Evolutionary conservation across 495 filamentous ascomycete genomes (phyloP), one percentile per base, ranked within the genome.

Genomic region (Barbatosphaeria neglecta): DNA sequence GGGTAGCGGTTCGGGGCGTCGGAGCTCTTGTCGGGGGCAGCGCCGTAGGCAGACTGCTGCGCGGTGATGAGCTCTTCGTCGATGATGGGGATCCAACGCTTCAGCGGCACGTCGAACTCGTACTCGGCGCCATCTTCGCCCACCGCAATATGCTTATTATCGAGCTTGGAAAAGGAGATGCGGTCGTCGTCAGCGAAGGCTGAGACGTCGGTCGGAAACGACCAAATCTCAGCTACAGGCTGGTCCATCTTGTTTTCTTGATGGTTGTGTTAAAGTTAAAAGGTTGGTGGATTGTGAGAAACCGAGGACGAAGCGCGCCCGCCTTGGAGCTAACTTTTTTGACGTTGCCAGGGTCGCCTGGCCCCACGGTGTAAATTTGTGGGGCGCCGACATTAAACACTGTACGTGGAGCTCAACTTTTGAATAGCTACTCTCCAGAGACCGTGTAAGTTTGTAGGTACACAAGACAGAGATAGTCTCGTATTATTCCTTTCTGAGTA

Each of bases 91-190:
- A 90, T 74, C 90, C 90, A 97, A 65, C 85, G 77, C 68, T 78
- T 81, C 46, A 84, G 57, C 11, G 62, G 73, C 10, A 72, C 68
- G 62, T 92, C 80, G 64, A 77, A 96, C 55, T 88, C 84, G 65
- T 81, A 95, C 57, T 96, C 90, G 42, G 78, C 72, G 18, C 87
- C 90, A 61, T 90, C 80, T 15, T 90, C 87, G 22, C 86, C 80
- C 45, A 95, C 90, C 0, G 93, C 76, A 19, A 90, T 77, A 64
- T 81, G 89, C 56, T 86, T 90, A 50, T 80, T 69, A 62, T 89
- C 82, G 44, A 85, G 66, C 56, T 80, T 84, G 3, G 86, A 92
- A 66, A 80, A 95, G 0, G 87, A 89, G 51, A 96, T 83, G 50
- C 90, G 86, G 19, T 83, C 74, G 59, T 97, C 90, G 46, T 68